phyloP scores from a whole-genome alignment of 1,284 basidiomycete species.

The Ustilago crameri region DNA sequence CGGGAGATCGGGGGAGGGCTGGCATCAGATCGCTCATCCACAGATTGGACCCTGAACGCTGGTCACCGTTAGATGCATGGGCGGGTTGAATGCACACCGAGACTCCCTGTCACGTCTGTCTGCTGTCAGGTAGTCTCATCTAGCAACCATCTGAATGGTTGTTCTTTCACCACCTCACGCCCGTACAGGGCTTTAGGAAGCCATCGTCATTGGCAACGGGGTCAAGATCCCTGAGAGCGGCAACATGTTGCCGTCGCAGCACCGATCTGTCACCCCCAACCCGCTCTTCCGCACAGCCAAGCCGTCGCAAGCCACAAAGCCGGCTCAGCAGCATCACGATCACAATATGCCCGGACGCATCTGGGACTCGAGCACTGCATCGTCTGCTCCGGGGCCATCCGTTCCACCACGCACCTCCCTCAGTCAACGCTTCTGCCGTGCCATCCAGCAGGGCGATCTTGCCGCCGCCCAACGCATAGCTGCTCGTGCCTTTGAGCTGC shows the following conservation, averaged over 20 bases:
- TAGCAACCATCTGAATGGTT: not conserved
- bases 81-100: too few species aligned
- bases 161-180: not conserved
- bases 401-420: constrained; percentile 25
- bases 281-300: constrained; percentile 8
- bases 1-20: too few species aligned
- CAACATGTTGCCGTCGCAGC: constrained; percentile 5
- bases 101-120: too few species aligned
- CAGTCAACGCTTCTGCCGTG: constrained; percentile 53
- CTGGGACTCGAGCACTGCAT: not conserved
- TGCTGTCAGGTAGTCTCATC: not conserved
- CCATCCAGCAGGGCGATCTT: constrained; percentile 52
- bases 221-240: not conserved
- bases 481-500: constrained; percentile 31
- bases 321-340: constrained; percentile 1
- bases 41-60: constrained; percentile 11
- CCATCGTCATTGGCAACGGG: not conserved
- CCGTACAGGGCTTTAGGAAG: not conserved
- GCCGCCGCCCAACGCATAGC: constrained; percentile 39
- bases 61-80: too few species aligned
- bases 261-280: constrained; percentile 9
- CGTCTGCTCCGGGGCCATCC: constrained; percentile 13
- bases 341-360: not conserved
- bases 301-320: not conserved
- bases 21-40: too few species aligned